A percentile compares a stretch with the other conserved stretches of the same genome.
phyloP scores from a whole-genome alignment of 768 basidiomycete species.

The Gymnopilus dilepis region DNA sequence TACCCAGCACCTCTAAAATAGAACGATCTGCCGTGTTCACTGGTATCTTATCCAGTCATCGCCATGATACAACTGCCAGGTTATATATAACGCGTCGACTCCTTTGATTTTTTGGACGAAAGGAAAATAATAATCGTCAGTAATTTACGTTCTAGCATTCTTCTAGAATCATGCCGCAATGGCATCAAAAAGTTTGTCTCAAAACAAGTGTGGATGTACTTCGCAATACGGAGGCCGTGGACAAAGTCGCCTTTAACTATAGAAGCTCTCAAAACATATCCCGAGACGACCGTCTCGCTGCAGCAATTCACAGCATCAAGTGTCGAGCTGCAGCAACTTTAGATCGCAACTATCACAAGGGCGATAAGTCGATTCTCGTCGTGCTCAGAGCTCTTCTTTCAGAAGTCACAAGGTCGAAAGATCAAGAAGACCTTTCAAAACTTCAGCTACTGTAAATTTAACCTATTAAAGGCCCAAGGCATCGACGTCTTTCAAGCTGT shows the following conservation, averaged over 20 bases:
- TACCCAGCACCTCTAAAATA: conserved; percentile 1
- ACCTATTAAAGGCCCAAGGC: not conserved
- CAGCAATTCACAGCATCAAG: conserved; percentile 1
- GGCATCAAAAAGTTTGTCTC: too few relatives aligned
- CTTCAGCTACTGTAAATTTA: not conserved
- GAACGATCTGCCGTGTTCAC: not conserved
- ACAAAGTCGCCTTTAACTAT: too few relatives aligned
- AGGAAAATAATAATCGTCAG: too few relatives aligned
- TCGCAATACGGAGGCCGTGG: too few relatives aligned
- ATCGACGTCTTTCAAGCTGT: not conserved
- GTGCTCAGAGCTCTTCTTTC: not conserved
- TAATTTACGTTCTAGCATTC: not conserved
- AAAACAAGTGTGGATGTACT: too few relatives aligned
- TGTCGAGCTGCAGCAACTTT: not conserved
- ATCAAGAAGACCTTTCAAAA: not conserved
- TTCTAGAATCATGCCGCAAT: too few relatives aligned
- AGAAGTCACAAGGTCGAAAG: not conserved
- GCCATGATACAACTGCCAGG: not conserved
- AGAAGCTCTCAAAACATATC: not conserved
- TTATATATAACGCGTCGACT: not conserved
- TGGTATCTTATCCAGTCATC: not conserved
- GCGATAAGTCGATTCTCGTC: not conserved
- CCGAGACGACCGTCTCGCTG: not conserved
- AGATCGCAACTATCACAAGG: not conserved
- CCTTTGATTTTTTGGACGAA: not conserved